Base-by-base conservation (phyloP, 495 filamentous ascomycete species). In the Aspergillus campestris region DNA sequence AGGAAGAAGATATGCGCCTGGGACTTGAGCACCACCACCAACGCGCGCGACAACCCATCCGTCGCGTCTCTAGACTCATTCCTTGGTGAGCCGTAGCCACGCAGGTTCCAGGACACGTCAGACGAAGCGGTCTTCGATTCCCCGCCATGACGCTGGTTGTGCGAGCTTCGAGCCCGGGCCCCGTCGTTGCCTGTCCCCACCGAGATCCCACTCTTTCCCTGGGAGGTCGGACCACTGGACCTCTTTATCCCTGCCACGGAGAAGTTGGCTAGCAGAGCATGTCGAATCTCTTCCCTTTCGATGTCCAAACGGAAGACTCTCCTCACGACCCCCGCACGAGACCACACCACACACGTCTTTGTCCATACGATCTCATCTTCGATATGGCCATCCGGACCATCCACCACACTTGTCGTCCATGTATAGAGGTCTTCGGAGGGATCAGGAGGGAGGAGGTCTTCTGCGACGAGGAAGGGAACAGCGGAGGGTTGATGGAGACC, bases 1-100 rank as follows among this genome's bases (percentile, higher is more conserved):
- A 95, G 77, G 60, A 91, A 94, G 71, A 86, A 94, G 53, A 97
- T 79, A 57, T 95, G 92, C 18, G 87, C 89, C 57, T 96, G 91
- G 4, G 86, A 86, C 61, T 89, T 92, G 47, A 99, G 77, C 51
- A 96, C 84, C 33, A 97, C 83, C 6, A 97, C 89, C 40, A 99
- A 67, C 24, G 92, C 84, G 75, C 60, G 81, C 67, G 53, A 81
- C 57, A 34, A 49, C 38, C 42, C 54, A 35, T 56, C 48, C 24
- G 38, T 51, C 7, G 51, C 34, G 12, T 55, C 48, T 30, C 45
- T 31, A 38, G 53, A 35, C 24, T 56, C 48, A 12, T 50, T 40
- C 13, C 52, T 44, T 38, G 42, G 45, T n/a, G 44, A 33, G 42
- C 57, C 51, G 32, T 50, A 52, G 39, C 51, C 60, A 42, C 48